Evolutionary conservation across 345 rosid genomes (phyloP), one percentile per base, ranked within the genome.

Genomic region (Euphorbia peplus): DNA sequence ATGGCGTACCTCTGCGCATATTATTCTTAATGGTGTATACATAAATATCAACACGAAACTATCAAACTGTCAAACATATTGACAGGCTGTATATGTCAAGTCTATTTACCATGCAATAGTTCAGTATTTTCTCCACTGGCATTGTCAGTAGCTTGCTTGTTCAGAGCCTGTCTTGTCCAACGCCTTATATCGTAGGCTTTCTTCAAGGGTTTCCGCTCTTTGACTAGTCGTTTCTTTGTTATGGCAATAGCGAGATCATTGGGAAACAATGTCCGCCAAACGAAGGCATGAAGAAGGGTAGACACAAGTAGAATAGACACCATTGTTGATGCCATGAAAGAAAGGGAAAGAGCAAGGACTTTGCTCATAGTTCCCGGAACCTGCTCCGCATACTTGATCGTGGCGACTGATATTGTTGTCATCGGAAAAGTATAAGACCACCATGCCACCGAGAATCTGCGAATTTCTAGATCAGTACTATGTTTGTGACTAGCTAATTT

Each of bases 381-480:
- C 3, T 88, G 84, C 82, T 91, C 93, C 28, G 96, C 93, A 64
- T 88, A 90, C 82, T 90, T 91, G 67, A 95, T 86, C 0, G 93
- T 88, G 10, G 99, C 96, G 68, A 95, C 93, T 19, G 97, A 87
- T 32, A 79, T 92, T 0, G 96, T 90, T 47, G 96, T 91, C 99
- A 95, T 95, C 3, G 96, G 97, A 52, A 95, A 91, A 51, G 97
- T 95, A 74, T 95, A 95, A 7, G 99, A 87, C 97, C 97, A 93
- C 97, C 97, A 91, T 18, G 97, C 95, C 61, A 91, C 90, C 0
- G 97, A 95, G 64, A 95, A 95, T 79, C 95, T 89, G 84, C 68
- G n/a, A 50, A 58, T 30, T 62, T 7, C 0, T 5, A 2, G 15
- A 15, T 44, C 50, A 44, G 18, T 15, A 12, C 50, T 44, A 39